phyloP scores from a whole-genome alignment of 2,329 filamentous ascomycete genomes.

The Clathrospora elynae region DNA sequence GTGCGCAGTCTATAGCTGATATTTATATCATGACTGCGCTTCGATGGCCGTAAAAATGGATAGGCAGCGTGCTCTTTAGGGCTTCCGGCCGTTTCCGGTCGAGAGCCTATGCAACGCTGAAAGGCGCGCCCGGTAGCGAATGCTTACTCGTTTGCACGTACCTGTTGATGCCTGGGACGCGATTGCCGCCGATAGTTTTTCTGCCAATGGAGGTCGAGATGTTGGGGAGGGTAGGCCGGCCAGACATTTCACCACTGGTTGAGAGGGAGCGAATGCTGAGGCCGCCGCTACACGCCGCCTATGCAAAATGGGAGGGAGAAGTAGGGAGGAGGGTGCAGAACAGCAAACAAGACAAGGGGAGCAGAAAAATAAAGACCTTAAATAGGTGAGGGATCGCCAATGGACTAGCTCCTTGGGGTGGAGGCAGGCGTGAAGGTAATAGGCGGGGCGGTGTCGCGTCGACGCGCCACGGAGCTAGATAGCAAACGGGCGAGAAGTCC shows the following conservation, averaged over 20 bases:
- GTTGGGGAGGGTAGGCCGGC: neutral
- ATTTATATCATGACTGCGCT: no score
- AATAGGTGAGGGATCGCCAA: no score
- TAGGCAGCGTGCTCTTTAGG: no score
- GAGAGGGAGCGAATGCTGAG: neutral
- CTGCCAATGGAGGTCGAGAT: neutral
- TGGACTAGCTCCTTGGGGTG: neutral
- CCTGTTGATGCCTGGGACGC: neutral
- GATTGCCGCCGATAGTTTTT: neutral
- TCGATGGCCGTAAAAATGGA: no score
- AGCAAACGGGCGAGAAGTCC: conserved; percentile 7
- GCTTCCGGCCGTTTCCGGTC: no score
- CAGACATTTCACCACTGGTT: conserved; percentile 2
- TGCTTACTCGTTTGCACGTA: no score
- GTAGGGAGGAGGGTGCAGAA: neutral
- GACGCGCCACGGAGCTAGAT: conserved; percentile 3
- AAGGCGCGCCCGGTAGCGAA: no score
- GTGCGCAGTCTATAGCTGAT: no score
- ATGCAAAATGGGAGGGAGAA: conserved; percentile 1
- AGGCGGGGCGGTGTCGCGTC: conserved; percentile 2
- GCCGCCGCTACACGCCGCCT: conserved; percentile 7
- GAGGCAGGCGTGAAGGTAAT: neutral
- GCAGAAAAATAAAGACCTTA: neutral
- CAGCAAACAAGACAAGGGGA: neutral
- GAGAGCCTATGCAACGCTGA: no score